phyloP scores from a whole-genome alignment of 2,329 filamentous ascomycete species.

The Ophiostoma sp. region DNA sequence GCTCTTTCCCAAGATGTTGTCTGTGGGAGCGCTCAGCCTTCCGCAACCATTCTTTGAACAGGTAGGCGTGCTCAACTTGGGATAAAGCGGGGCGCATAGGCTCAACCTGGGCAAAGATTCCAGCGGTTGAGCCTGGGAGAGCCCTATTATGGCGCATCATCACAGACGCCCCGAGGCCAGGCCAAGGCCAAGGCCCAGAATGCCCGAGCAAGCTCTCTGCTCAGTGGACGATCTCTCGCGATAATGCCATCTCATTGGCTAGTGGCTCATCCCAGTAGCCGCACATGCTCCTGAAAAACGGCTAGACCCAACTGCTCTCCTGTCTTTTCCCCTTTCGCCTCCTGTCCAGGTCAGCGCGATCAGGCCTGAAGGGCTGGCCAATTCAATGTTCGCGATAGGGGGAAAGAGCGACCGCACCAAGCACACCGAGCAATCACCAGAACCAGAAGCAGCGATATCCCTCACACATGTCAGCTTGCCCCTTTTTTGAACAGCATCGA shows the following conservation, averaged over 20 bases:
- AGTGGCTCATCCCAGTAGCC: neutral
- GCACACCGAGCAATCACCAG: neutral
- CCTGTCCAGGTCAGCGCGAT: slow-evolving; percentile 4
- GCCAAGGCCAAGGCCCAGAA: neutral
- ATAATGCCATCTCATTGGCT: slow-evolving; percentile 10
- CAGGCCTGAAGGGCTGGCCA: neutral
- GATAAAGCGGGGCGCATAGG: neutral
- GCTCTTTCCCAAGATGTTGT: neutral
- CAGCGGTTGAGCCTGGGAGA: slow-evolving; percentile 7
- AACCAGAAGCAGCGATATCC: neutral
- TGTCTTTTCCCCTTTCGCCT: neutral
- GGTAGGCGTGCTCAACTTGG: neutral
- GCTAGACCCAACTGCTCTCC: slow-evolving; percentile 7
- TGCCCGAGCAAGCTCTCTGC: neutral
- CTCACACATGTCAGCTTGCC: neutral
- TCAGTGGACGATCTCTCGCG: neutral
- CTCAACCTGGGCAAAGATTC: neutral
- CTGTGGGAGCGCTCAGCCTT: neutral
- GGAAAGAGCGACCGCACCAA: slow-evolving; percentile 9
- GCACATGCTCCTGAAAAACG: neutral
- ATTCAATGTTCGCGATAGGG: slow-evolving; percentile 24
- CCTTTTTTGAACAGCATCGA: neutral
- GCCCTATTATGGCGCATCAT: slow-evolving; percentile 11
- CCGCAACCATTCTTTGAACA: neutral
- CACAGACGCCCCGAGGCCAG: neutral